These are phyloP conservation scores for Maudiozyma barnettii DNA, from an alignment of 805 yeast genomes.

Conservation along the genomic window DNA sequence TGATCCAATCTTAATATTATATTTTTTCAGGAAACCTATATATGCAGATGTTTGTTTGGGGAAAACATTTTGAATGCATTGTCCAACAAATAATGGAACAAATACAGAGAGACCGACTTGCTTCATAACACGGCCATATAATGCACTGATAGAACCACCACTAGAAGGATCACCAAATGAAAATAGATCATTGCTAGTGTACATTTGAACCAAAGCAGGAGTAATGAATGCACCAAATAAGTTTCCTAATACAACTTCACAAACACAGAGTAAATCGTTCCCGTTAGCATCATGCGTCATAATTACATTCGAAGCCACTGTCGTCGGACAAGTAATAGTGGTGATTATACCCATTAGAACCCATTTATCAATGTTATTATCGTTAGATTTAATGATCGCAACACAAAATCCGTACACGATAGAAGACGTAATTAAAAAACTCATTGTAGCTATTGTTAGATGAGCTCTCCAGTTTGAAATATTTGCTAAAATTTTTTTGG, in stretches of 20 bases:
- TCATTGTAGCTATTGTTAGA: slow-evolving; percentile 51
- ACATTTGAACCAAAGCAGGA: slow-evolving; percentile 77
- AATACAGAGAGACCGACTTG: slow-evolving; percentile 79
- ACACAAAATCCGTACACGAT: slow-evolving; percentile 64
- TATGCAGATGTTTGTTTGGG: slow-evolving; percentile 37
- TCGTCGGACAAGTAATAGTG: slow-evolving; percentile 84
- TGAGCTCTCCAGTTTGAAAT: slow-evolving; percentile 78
- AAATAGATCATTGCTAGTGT: slow-evolving; percentile 45
- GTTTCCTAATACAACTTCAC: slow-evolving; percentile 83
- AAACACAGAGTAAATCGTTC: slow-evolving; percentile 63
- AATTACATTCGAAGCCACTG: slow-evolving; percentile 84
- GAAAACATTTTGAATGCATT: slow-evolving; percentile 59
- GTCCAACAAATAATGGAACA: slow-evolving; percentile 84
- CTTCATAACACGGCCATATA: slow-evolving; percentile 73
- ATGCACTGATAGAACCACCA: slow-evolving; percentile 39
- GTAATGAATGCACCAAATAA: slow-evolving; percentile 78
- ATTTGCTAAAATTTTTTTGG: slow-evolving; percentile 51
- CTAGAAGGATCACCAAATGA: slow-evolving; percentile 72
- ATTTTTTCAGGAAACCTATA: slow-evolving; percentile 16
- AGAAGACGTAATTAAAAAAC: slow-evolving; percentile 63
- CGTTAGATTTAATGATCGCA: slow-evolving; percentile 52
- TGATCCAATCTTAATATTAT: slow-evolving; percentile 54
- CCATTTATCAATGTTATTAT: slow-evolving; percentile 60
- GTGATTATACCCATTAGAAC: slow-evolving; percentile 72
- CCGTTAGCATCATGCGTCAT: slow-evolving; percentile 87